Evolutionary conservation across 2,329 filamentous ascomycete species (phyloP).

Genomic region (Aspergillus cejpii): DNA sequence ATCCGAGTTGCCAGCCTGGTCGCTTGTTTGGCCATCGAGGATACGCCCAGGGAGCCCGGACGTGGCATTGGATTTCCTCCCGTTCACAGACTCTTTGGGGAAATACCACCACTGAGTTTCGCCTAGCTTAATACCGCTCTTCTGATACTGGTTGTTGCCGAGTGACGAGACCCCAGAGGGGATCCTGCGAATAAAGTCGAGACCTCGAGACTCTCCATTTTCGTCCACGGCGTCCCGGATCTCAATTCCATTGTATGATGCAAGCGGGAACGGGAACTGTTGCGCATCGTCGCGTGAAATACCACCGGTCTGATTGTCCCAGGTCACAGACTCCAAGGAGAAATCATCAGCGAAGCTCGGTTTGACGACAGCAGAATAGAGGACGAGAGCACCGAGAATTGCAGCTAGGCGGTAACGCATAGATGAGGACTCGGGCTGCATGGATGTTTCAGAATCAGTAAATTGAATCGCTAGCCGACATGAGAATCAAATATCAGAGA

Average conservation of each 20-base stretch:
- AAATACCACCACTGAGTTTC: slow-evolving; percentile 60
- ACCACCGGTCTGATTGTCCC: slow-evolving; percentile 45
- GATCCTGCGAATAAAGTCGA: slow-evolving; percentile 52
- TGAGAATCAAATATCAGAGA: not conserved
- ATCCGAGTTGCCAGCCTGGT: slow-evolving; percentile 1
- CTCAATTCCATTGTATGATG: slow-evolving; percentile 27
- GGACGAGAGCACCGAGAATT: slow-evolving; percentile 55
- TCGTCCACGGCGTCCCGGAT: slow-evolving; percentile 28
- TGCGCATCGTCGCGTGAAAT: slow-evolving; percentile 34
- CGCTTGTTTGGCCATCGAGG: slow-evolving; percentile 21
- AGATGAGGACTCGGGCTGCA: slow-evolving; percentile 52
- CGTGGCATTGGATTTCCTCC: slow-evolving; percentile 33
- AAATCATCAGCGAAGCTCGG: slow-evolving; percentile 58
- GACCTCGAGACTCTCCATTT: slow-evolving; percentile 26
- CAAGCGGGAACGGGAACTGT: slow-evolving; percentile 22
- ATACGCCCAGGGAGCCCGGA: slow-evolving; percentile 29
- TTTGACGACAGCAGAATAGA: slow-evolving; percentile 54
- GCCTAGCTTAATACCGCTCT: slow-evolving; percentile 57
- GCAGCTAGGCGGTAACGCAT: slow-evolving; percentile 66
- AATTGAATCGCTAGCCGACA: not conserved
- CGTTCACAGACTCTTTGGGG: slow-evolving; percentile 49
- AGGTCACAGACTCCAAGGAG: slow-evolving; percentile 51
- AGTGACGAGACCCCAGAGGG: slow-evolving; percentile 46
- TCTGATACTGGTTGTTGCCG: slow-evolving; percentile 59
- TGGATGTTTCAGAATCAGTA: slow-evolving; percentile 20